Percentiles rank a stretch among this genome's conserved stretches.
Conservation (phyloP, 352 stramenopile genomes). For the Pythium periplocum region DNA sequence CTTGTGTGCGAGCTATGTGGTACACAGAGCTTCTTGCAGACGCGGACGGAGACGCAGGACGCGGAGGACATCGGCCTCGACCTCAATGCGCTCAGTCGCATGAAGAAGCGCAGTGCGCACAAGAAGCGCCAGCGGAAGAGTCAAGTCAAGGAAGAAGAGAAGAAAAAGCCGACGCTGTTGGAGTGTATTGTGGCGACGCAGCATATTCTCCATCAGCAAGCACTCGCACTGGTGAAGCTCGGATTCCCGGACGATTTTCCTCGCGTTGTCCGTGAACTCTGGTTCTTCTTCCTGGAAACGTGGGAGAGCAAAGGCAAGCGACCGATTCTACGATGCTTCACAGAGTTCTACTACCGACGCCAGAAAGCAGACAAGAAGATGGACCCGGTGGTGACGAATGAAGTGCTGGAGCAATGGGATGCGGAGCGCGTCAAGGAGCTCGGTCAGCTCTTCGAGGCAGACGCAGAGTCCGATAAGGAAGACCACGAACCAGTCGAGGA, state of each 20-base stretch:
- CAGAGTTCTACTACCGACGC: slow-evolving; percentile 48
- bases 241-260: slow-evolving; percentile 36
- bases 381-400: slow-evolving; percentile 44
- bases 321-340: slow-evolving; percentile 67
- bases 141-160: slow-evolving; percentile 5
- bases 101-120: slow-evolving; percentile 30
- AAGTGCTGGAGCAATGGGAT: slow-evolving; percentile 74
- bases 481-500: slow-evolving; percentile 2
- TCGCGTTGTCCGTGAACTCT: slow-evolving; percentile 48
- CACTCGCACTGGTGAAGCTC: slow-evolving; percentile 33
- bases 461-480: slow-evolving; percentile 1
- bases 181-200: slow-evolving; percentile 64
- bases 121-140: slow-evolving; percentile 26
- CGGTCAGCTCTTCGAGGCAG: slow-evolving; percentile 12
- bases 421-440: slow-evolving; percentile 24
- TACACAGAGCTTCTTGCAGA: slow-evolving; percentile 78
- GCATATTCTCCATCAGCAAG: slow-evolving; percentile 50
- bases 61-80: slow-evolving; percentile 69
- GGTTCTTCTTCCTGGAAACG: slow-evolving; percentile 60
- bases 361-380: slow-evolving; percentile 30
- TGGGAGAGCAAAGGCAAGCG: slow-evolving; percentile 55
- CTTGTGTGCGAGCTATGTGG: slow-evolving; percentile 82
- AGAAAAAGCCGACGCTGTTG: slow-evolving; percentile 27
- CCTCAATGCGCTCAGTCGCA: slow-evolving; percentile 22
- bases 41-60: slow-evolving; percentile 79